Conservation (phyloP, 768 basidiomycete genomes). For the Lactarius hengduanensis region DNA sequence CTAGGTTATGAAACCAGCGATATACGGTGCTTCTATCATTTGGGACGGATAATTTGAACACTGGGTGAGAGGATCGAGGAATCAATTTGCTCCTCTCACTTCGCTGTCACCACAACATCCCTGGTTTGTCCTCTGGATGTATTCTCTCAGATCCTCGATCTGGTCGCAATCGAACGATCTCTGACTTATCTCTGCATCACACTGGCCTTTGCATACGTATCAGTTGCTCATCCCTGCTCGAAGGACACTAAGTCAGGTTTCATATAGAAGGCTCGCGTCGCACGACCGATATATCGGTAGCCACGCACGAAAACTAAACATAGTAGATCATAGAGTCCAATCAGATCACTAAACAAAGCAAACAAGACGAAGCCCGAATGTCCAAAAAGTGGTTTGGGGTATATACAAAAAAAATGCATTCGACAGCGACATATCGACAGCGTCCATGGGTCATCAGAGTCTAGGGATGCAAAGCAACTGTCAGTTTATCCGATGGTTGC, state of each 20-base stretch:
- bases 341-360: neutral
- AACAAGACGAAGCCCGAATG: neutral
- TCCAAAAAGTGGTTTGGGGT: neutral
- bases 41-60: neutral
- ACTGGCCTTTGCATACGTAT: neutral
- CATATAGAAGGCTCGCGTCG: neutral
- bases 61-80: neutral
- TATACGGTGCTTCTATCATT: neutral
- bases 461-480: neutral
- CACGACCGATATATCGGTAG: neutral
- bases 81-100: neutral
- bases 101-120: too few species aligned
- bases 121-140: neutral
- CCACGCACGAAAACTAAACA: neutral
- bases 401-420: slow-evolving; percentile 6
- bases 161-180: slow-evolving; percentile 8
- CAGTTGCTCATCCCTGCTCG: neutral
- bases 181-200: slow-evolving; percentile 18
- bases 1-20: neutral
- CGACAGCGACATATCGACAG: slow-evolving; percentile 10
- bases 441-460: slow-evolving; percentile 9
- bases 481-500: slow-evolving; percentile 23
- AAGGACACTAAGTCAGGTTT: slow-evolving; percentile 6
- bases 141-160: slow-evolving; percentile 3
- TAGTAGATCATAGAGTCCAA: neutral